phyloP scores from a whole-genome alignment of 192 early-diverging fungal species.

The Linderina pennispora region DNA sequence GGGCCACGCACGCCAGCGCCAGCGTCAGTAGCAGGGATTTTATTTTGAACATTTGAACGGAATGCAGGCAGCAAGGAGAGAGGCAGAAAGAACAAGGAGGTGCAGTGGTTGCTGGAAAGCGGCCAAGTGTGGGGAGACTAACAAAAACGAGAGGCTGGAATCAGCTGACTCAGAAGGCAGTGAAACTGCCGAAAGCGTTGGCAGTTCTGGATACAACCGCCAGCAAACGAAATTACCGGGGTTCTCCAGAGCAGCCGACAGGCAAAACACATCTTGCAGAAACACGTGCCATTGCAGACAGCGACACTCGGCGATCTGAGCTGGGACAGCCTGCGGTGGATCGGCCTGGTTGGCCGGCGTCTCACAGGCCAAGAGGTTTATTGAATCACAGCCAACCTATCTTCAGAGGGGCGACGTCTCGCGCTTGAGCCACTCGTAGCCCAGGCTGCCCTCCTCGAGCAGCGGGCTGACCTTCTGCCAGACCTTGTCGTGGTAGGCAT shows the following conservation, averaged over 20 bases:
- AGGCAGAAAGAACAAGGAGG: constrained; percentile 34
- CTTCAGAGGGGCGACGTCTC: constrained; percentile 64
- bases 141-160: constrained; percentile 72
- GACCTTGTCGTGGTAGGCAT: constrained; percentile 74
- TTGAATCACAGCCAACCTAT: no score
- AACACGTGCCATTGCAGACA: no score
- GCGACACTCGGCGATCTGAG: no score
- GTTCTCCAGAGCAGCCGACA: no score
- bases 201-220: no score
- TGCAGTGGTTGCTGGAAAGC: constrained; percentile 34
- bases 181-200: no score
- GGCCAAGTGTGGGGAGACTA: constrained; percentile 79
- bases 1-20: constrained; percentile 10
- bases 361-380: no score
- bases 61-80: no score
- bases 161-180: constrained; percentile 54
- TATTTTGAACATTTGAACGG: constrained; percentile 22
- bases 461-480: constrained; percentile 75
- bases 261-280: no score
- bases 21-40: constrained; percentile 13
- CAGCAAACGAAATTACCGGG: no score
- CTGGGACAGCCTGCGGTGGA: no score
- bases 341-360: no score
- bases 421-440: constrained; percentile 75
- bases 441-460: constrained; percentile 58